Evolutionary conservation across 208 protist genomes (phyloP).

Genomic region (Wallacemonas sp.): DNA sequence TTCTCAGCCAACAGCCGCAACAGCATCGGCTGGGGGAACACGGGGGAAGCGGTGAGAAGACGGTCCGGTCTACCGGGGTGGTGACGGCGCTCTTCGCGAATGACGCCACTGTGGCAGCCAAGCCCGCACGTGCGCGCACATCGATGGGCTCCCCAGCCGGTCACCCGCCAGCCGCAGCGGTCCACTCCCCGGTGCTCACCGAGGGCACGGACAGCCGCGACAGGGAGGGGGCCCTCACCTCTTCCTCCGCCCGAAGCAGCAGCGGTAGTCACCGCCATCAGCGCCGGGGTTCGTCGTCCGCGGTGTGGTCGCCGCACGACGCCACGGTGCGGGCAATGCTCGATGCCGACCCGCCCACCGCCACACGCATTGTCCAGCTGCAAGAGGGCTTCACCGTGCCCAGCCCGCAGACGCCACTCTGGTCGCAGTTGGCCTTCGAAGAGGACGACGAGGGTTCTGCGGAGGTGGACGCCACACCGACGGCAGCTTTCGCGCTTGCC

Average conservation of each 20-base stretch:
- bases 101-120: background rate
- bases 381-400: conserved; percentile 40
- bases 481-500: background rate
- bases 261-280: conserved; percentile 2
- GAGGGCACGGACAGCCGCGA: no score
- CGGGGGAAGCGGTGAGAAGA: background rate
- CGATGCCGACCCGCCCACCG: conserved; percentile 48
- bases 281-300: background rate
- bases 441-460: conserved; percentile 12
- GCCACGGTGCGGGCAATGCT: conserved; percentile 32
- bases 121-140: background rate
- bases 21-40: background rate
- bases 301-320: background rate
- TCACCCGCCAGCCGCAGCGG: no score
- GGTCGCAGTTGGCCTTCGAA: conserved; percentile 32
- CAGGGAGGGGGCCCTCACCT: no score
- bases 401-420: conserved; percentile 63
- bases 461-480: conserved; percentile 13
- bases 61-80: background rate
- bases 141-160: no score
- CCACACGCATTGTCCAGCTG: conserved; percentile 39
- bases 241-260: no score
- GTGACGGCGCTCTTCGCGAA: background rate
- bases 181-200: no score
- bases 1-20: conserved; percentile 10